Base-by-base conservation (phyloP, 768 basidiomycete genomes). In the Rubroboletus satanas region DNA sequence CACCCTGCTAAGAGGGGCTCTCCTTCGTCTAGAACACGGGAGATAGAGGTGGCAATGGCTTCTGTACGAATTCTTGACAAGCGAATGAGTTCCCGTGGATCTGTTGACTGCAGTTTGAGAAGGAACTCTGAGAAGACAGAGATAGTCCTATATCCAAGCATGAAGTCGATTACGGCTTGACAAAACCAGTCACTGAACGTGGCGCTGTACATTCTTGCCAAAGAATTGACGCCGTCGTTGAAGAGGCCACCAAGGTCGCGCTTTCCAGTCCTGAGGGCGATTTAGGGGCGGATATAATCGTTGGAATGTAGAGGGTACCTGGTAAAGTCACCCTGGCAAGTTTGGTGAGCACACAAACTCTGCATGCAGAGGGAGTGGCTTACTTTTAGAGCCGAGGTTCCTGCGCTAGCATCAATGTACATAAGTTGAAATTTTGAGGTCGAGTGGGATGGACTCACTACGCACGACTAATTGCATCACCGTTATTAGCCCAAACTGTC, bases 401-500 rank as follows among this genome's bases (percentile, higher is more conserved):
- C 96, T 43, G 97, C 91, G 65, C 90, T 93, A 59, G 35, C n/a
- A 50, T 54, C 39, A 23, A 33, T 70, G 69, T 48, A 64, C 36
- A 50, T 56, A n/a, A 47, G 28, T 9, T 26, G 10, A 11, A 39
- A 11, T 29, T 11, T 33, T 18, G 36, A 42, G 8, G 17, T 18
- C 18, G 17, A 52, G 28, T 21, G 28, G 39, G 36, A 52, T 23
- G 26, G 12, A 77, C 86, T 66, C 66, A 90, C 89, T 91, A 93
- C 51, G 88, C 87, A 51, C 88, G 80, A 68, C 90, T 94, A 55
- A 97, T 90, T 6, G 92, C 88, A 67, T 99, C 97, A 0, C 97
- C 97, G 61, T 98, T 98, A 66, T 98, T 97, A 2, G 97, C 97
- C 97, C 97, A 99, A 17, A 93, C 90, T 90, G 42, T 54, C 23